Percentiles rank a stretch among this genome's conserved stretches.
phyloP scores from a whole-genome alignment of 768 basidiomycete species.

The Gymnopilus junonius region DNA sequence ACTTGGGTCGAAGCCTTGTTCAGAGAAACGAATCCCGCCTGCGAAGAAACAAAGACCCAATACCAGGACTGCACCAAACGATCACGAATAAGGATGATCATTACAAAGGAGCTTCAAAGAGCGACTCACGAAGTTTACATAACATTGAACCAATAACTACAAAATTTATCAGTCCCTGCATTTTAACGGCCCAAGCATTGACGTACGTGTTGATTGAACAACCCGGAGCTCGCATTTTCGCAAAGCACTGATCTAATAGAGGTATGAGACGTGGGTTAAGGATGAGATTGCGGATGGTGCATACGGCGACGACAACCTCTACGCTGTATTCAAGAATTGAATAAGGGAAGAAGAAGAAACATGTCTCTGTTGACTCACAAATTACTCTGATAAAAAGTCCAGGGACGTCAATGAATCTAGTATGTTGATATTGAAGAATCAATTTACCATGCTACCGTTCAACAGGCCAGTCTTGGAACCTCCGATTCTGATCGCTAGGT shows the following conservation, averaged over 20 bases:
- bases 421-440: background rate
- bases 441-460: constrained; percentile 74
- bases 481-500: constrained; percentile 76
- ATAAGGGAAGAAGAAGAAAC: background rate
- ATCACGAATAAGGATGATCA: background rate
- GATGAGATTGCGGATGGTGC: constrained; percentile 25
- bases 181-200: background rate
- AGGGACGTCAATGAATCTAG: background rate
- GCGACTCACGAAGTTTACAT: constrained; percentile 58
- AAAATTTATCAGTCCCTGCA: constrained; percentile 5
- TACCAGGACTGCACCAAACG: constrained; percentile 63
- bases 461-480: constrained; percentile 78
- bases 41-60: constrained; percentile 88
- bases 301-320: constrained; percentile 73
- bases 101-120: background rate
- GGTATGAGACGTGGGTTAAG: background rate
- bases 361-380: constrained; percentile 46
- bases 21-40: constrained; percentile 74
- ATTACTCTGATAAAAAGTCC: constrained; percentile 54
- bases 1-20: constrained; percentile 81
- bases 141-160: constrained; percentile 83
- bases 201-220: constrained; percentile 77
- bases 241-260: constrained; percentile 71
- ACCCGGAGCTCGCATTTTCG: constrained; percentile 81
- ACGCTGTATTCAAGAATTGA: constrained; percentile 38